These are phyloP conservation scores for Samsoniella hepiali DNA, from an alignment of 2,329 filamentous ascomycete genomes.

Conservation along the genomic window DNA sequence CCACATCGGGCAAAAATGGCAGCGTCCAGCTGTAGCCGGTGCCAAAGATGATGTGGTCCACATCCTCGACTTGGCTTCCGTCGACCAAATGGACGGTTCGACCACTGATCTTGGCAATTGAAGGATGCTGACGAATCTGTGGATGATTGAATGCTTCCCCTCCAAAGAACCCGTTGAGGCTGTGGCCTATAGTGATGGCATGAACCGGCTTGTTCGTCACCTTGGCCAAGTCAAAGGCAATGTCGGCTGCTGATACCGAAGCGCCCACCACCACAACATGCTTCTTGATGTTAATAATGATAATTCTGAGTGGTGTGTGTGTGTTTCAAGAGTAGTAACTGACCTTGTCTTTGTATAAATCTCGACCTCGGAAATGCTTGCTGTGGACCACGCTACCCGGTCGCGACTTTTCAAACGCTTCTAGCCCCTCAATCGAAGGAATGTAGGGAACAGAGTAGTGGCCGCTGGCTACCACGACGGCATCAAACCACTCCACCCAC, in stretches of 20 bases:
- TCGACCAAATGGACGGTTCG: slow-evolving; percentile 55
- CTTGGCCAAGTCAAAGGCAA: slow-evolving; percentile 50
- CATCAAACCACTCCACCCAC: slow-evolving; percentile 63
- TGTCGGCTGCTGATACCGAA: slow-evolving; percentile 63
- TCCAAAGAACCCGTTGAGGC: slow-evolving; percentile 53
- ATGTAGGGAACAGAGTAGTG: slow-evolving; percentile 60
- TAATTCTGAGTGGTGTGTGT: too few relatives aligned
- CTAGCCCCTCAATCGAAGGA: slow-evolving; percentile 46
- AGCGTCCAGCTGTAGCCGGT: slow-evolving; percentile 65
- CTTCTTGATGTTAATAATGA: slow-evolving; percentile 30
- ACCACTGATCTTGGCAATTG: slow-evolving; percentile 44
- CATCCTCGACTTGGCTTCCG: slow-evolving; percentile 47
- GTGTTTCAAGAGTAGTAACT: slow-evolving; percentile 12
- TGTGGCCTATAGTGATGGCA: slow-evolving; percentile 48
- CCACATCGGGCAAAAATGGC: slow-evolving; percentile 54
- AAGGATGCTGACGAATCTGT: slow-evolving; percentile 43
- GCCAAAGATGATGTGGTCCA: slow-evolving; percentile 64
- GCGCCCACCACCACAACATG: slow-evolving; percentile 60
- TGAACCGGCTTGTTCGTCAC: slow-evolving; percentile 47
- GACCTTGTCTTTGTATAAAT: slow-evolving; percentile 46
- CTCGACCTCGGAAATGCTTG: slow-evolving; percentile 49
- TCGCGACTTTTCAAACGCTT: slow-evolving; percentile 41
- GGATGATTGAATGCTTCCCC: slow-evolving; percentile 60
- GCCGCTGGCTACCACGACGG: slow-evolving; percentile 57
- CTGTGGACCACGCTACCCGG: slow-evolving; percentile 54